Percentiles rank a stretch among this genome's conserved stretches.
Conservation (phyloP, 192 early-diverging fungal species). For the Chytriomyces sp. region DNA sequence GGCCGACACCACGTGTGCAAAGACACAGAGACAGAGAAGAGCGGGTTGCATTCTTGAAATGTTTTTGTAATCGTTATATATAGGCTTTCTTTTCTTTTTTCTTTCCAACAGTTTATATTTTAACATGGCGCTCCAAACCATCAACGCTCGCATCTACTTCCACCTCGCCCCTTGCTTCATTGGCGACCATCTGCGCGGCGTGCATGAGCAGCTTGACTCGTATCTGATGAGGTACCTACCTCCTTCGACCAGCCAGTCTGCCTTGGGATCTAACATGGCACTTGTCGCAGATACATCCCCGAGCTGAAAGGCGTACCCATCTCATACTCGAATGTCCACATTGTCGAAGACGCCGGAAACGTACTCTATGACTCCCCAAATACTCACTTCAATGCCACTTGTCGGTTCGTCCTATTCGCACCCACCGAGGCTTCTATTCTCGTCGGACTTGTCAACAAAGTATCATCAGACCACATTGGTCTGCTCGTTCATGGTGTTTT, state of each 20-base stretch:
- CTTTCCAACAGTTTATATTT: neutral
- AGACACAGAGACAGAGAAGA: neutral
- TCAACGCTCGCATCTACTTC: slow-evolving; percentile 55
- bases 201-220: slow-evolving; percentile 67
- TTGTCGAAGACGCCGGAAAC: slow-evolving; percentile 60
- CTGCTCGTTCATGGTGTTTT: slow-evolving; percentile 91
- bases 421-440: slow-evolving; percentile 69
- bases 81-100: slow-evolving; percentile 10
- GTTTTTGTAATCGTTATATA: neutral
- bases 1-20: neutral
- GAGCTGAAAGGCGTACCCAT: slow-evolving; percentile 88
- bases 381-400: slow-evolving; percentile 75
- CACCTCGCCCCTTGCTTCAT: slow-evolving; percentile 72
- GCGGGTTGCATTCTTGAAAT: neutral
- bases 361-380: slow-evolving; percentile 86
- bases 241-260: neutral
- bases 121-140: slow-evolving; percentile 22
- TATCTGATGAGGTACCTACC: slow-evolving; percentile 77
- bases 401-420: slow-evolving; percentile 75
- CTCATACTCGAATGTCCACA: slow-evolving; percentile 72
- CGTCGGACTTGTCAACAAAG: slow-evolving; percentile 83
- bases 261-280: neutral
- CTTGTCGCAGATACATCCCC: slow-evolving; percentile 71
- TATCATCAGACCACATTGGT: slow-evolving; percentile 93
- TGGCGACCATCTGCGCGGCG: slow-evolving; percentile 60